phyloP scores from a whole-genome alignment of 768 basidiomycete genomes.

The Hemileccinum rubropunctum region DNA sequence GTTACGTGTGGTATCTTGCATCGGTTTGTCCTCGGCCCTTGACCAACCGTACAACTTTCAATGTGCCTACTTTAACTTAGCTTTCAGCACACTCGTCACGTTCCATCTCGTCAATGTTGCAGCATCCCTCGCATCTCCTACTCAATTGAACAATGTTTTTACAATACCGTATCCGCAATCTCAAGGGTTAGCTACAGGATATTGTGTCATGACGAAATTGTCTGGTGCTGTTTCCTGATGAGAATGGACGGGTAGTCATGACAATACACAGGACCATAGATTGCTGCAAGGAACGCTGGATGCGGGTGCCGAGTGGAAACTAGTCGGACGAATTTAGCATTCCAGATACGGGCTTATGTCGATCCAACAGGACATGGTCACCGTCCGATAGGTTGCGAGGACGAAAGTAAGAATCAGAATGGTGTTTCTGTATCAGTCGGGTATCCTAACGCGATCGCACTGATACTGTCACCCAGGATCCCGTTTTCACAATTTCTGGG shows the following conservation, averaged over 20 bases:
- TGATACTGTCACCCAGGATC: no score
- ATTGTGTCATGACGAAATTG: slow-evolving; percentile 13
- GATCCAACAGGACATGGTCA: no score
- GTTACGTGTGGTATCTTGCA: slow-evolving; percentile 35
- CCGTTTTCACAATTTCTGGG: no score
- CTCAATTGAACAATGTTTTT: slow-evolving; percentile 40
- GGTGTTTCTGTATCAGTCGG: no score
- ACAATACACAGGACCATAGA: slow-evolving; percentile 13
- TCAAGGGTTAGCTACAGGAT: slow-evolving; percentile 30
- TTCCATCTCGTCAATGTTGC: slow-evolving; percentile 43
- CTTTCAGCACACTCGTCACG: slow-evolving; percentile 29
- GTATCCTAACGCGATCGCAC: no score
- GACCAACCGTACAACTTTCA: slow-evolving; percentile 27
- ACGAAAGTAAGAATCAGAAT: no score
- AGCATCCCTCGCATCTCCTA: slow-evolving; percentile 39
- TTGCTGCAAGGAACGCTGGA: neutral
- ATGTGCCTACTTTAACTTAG: slow-evolving; percentile 34
- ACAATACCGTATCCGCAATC: slow-evolving; percentile 32
- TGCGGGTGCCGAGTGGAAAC: neutral
- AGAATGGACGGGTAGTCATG: slow-evolving; percentile 11
- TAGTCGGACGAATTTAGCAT: no score
- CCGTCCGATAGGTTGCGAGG: no score
- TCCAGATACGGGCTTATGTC: no score
- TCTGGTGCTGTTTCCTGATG: slow-evolving; percentile 11
- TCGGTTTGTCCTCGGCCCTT: slow-evolving; percentile 25